phyloP scores from a whole-genome alignment of 257 asterid species.

The Nicotiana attenuata region DNA sequence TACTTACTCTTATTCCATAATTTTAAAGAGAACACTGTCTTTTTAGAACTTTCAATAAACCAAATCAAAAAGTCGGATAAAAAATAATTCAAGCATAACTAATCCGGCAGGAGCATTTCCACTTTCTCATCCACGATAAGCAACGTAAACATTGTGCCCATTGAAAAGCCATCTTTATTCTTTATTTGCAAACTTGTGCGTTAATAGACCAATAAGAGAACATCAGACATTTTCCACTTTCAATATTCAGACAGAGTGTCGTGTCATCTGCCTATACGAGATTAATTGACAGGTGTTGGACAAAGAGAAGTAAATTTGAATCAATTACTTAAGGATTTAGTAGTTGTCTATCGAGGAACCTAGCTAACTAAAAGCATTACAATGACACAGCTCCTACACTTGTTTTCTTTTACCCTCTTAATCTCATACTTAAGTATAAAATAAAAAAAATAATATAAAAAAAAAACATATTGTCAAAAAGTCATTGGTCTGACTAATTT shows the following conservation, averaged over 20 bases:
- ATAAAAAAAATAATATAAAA: too few relatives aligned
- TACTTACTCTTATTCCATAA: too few relatives aligned
- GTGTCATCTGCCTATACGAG: neutral
- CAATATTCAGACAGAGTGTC: neutral
- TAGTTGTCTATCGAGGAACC: neutral
- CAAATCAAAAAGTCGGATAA: too few relatives aligned
- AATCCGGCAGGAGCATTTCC: neutral
- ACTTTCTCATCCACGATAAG: neutral
- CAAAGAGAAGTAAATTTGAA: neutral
- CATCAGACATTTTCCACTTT: neutral
- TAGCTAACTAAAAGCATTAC: neutral
- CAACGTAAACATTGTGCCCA: neutral
- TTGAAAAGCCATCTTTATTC: neutral
- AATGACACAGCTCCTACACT: neutral
- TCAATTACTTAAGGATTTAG: neutral
- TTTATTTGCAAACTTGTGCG: constrained; percentile 4
- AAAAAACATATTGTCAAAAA: too few relatives aligned
- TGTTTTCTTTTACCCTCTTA: too few relatives aligned
- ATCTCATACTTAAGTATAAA: too few relatives aligned
- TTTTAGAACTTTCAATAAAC: too few relatives aligned
- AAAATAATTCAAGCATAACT: too few relatives aligned
- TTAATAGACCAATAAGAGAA: constrained; percentile 15
- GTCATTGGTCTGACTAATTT: too few relatives aligned
- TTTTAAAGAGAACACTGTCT: too few relatives aligned
- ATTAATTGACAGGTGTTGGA: neutral